Percentiles rank a stretch among this genome's conserved stretches.
phyloP scores from a whole-genome alignment of 2,329 filamentous ascomycete genomes.

The Fusarium sterilihyphosum region DNA sequence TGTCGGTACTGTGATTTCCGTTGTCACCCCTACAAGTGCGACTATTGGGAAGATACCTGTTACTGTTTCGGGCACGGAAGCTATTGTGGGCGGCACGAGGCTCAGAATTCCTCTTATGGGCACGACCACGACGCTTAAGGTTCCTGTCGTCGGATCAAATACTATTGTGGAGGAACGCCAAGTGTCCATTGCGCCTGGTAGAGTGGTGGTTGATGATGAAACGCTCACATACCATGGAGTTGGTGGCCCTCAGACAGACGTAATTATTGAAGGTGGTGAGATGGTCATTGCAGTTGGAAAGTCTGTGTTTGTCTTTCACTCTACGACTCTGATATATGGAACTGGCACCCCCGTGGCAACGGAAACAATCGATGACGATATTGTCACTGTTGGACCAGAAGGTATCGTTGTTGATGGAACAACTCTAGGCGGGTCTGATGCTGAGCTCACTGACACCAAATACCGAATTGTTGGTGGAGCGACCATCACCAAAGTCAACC shows the following conservation, averaged over 20 bases:
- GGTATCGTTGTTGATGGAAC: conserved; percentile 54
- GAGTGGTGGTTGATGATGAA: conserved; percentile 49
- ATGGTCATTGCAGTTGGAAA: conserved; percentile 56
- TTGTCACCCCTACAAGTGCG: conserved; percentile 51
- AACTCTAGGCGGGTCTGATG: conserved; percentile 56
- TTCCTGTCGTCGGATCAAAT: conserved; percentile 50
- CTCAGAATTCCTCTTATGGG: conserved; percentile 54
- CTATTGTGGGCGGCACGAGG: conserved; percentile 54
- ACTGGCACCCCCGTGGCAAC: conserved; percentile 46
- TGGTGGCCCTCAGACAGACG: conserved; percentile 51
- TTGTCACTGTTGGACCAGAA: conserved; percentile 59
- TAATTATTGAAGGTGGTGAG: conserved; percentile 60
- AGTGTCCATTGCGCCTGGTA: conserved; percentile 50
- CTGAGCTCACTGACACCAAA: conserved; percentile 49
- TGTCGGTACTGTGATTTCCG: conserved; percentile 43
- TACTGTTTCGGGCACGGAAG: conserved; percentile 53
- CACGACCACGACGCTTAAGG: conserved; percentile 50
- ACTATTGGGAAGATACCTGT: conserved; percentile 54
- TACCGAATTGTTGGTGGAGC: conserved; percentile 63
- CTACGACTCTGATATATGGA: conserved; percentile 59
- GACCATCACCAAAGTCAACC: conserved; percentile 61
- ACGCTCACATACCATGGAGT: conserved; percentile 50
- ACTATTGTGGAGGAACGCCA: conserved; percentile 47
- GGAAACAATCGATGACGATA: conserved; percentile 59
- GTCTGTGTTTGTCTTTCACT: conserved; percentile 53